phyloP scores from a whole-genome alignment of 1,284 basidiomycete genomes.

The Ceratobasidium sp. region DNA sequence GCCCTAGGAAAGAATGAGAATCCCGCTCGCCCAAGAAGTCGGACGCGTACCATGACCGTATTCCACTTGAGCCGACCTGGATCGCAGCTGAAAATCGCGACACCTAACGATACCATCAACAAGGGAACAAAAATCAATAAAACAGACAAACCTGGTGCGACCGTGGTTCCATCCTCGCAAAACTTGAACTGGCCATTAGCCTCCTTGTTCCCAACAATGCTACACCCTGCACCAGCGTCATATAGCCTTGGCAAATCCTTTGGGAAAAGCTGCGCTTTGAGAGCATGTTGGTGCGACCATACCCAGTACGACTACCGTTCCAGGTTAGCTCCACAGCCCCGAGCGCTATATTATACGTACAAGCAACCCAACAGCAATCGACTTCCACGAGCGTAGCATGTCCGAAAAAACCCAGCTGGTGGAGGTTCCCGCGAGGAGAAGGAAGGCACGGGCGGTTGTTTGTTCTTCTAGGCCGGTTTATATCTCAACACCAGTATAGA shows the following conservation, averaged over 20 bases:
- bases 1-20: slow-evolving; percentile 50
- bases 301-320: slow-evolving; percentile 22
- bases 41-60: slow-evolving; percentile 60
- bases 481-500: slow-evolving; percentile 8
- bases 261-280: slow-evolving; percentile 17
- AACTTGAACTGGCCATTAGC: slow-evolving; percentile 54
- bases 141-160: slow-evolving; percentile 57
- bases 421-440: neutral
- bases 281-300: slow-evolving; percentile 22
- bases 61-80: slow-evolving; percentile 64
- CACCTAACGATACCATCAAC: slow-evolving; percentile 9
- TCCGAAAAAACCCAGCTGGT: neutral
- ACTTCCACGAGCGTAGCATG: slow-evolving; percentile 13
- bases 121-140: neutral
- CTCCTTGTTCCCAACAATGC: slow-evolving; percentile 52
- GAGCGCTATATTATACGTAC: neutral
- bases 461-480: neutral
- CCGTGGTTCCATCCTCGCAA: slow-evolving; percentile 70
- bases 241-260: slow-evolving; percentile 21
- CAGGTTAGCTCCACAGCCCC: neutral
- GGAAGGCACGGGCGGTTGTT: neutral
- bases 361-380: slow-evolving; percentile 1
- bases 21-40: neutral
- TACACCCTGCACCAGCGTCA: slow-evolving; percentile 50
- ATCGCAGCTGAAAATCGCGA: slow-evolving; percentile 60